Percentiles rank a stretch among this genome's conserved stretches.
phyloP scores from a whole-genome alignment of 176 grass and related monocot species.

The Triticum aestivum region DNA sequence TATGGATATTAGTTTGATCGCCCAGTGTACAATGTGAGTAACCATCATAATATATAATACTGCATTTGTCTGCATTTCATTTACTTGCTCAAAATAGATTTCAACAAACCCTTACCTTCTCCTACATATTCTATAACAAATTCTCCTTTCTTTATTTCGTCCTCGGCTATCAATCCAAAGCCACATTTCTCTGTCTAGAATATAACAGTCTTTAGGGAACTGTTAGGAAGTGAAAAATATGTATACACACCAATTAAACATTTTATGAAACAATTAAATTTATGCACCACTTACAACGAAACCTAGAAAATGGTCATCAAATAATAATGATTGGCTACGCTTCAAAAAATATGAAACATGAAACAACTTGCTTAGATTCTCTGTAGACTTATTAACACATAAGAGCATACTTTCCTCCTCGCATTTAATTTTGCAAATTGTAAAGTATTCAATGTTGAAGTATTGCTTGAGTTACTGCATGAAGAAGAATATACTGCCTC shows the following conservation, averaged over 20 bases:
- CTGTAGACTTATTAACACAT: not conserved
- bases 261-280: not conserved
- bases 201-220: slow-evolving; percentile 10
- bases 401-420: not conserved
- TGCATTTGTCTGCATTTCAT: slow-evolving; percentile 10
- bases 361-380: not conserved
- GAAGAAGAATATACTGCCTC: not conserved
- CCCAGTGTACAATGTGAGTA: not conserved
- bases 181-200: slow-evolving; percentile 98
- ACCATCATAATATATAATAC: slow-evolving; percentile 20
- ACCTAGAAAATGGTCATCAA: not conserved
- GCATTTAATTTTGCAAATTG: not conserved
- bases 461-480: not conserved
- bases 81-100: slow-evolving; percentile 15
- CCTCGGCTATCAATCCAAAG: slow-evolving; percentile 79
- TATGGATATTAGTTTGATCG: slow-evolving; percentile 29
- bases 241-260: not conserved
- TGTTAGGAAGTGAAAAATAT: not conserved
- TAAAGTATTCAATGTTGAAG: not conserved
- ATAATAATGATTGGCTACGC: slow-evolving; percentile 9
- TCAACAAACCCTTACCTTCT: slow-evolving; percentile 72
- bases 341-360: not conserved
- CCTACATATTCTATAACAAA: slow-evolving; percentile 98
- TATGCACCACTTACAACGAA: not conserved
- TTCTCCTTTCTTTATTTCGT: slow-evolving; percentile 91